phyloP scores from a whole-genome alignment of 2,329 filamentous ascomycete species.

The Didymella keratinophila region DNA sequence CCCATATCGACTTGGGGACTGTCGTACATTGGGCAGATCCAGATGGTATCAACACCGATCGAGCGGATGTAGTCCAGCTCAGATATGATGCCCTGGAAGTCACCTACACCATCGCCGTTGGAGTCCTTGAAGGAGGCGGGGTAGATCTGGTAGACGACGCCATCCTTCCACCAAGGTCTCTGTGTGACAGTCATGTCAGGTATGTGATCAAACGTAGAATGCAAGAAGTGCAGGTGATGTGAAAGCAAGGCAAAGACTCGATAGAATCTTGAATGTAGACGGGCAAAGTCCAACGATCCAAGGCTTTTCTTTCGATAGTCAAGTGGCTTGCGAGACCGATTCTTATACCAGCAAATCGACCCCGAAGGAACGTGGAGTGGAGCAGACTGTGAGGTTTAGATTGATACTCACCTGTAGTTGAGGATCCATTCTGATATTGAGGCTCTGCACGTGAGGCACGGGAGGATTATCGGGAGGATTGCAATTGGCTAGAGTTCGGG shows the following conservation, averaged over 20 bases:
- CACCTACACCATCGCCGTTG: conserved; percentile 64
- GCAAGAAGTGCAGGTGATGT: conserved; percentile 8
- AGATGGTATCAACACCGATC: conserved; percentile 53
- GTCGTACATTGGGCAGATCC: conserved; percentile 53
- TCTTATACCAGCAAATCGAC: conserved; percentile 13
- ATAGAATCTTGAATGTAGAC: conserved; percentile 11
- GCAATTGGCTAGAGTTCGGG: conserved; percentile 24
- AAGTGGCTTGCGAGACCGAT: conserved; percentile 16
- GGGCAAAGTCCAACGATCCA: conserved; percentile 21
- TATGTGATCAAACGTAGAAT: conserved; percentile 5
- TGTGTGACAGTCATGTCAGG: conserved; percentile 42
- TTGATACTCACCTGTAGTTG: conserved; percentile 19
- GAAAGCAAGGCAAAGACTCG: background rate
- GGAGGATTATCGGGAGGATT: conserved; percentile 24
- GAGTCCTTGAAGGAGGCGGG: conserved; percentile 68
- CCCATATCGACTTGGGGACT: conserved; percentile 58
- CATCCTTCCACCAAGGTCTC: conserved; percentile 67
- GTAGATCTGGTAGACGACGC: conserved; percentile 68
- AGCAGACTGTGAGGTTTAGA: conserved; percentile 2
- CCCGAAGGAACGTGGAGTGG: conserved; percentile 1
- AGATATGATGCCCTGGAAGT: conserved; percentile 66
- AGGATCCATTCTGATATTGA: conserved; percentile 21
- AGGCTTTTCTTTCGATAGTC: conserved; percentile 13
- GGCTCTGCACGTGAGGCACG: conserved; percentile 9
- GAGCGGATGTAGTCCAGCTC: conserved; percentile 64